These are phyloP conservation scores for Neurospora pannonica DNA, from an alignment of 495 filamentous ascomycete species.

Conservation along the genomic window DNA sequence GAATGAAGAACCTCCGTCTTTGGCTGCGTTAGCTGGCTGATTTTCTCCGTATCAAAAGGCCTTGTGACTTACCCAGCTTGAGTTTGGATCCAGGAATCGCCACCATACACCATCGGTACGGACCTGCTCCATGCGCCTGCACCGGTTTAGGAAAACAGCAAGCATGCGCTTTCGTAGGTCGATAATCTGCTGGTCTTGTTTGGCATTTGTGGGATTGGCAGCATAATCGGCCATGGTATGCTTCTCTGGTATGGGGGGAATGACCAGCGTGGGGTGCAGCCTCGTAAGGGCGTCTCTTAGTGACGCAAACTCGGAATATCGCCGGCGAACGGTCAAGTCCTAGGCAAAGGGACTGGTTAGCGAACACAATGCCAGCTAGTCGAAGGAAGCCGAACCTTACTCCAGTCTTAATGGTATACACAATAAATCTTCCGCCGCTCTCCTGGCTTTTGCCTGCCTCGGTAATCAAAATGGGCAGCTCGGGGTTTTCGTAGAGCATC, in stretches of 20 bases:
- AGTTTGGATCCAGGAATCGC: conserved; percentile 94
- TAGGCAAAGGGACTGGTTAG: conserved; percentile 29
- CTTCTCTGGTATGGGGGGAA: conserved; percentile 96
- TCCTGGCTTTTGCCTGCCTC: conserved; percentile 94
- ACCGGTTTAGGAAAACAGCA: conserved; percentile 87
- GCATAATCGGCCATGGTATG: conserved; percentile 98
- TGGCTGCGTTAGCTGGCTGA: conserved; percentile 21
- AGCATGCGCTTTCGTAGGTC: conserved; percentile 95
- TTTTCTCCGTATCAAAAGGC: neutral
- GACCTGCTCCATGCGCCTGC: conserved; percentile 85
- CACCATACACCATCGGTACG: conserved; percentile 93
- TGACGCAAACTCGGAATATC: conserved; percentile 96
- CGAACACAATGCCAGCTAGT: neutral
- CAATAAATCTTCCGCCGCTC: conserved; percentile 80
- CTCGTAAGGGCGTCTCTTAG: conserved; percentile 78
- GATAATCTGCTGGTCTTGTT: conserved; percentile 93
- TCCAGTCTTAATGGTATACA: conserved; percentile 92
- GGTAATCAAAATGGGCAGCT: conserved; percentile 78
- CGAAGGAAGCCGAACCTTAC: conserved; percentile 40
- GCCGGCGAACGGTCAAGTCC: conserved; percentile 89
- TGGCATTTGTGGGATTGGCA: conserved; percentile 92
- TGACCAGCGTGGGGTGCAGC: conserved; percentile 86
- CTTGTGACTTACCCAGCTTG: conserved; percentile 76
- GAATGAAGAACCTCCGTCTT: conserved; percentile 89
- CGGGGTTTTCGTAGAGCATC: conserved; percentile 89